Conservation (phyloP, 1,139 yeast species). For the Sugiyamaella grinbergsii region DNA sequence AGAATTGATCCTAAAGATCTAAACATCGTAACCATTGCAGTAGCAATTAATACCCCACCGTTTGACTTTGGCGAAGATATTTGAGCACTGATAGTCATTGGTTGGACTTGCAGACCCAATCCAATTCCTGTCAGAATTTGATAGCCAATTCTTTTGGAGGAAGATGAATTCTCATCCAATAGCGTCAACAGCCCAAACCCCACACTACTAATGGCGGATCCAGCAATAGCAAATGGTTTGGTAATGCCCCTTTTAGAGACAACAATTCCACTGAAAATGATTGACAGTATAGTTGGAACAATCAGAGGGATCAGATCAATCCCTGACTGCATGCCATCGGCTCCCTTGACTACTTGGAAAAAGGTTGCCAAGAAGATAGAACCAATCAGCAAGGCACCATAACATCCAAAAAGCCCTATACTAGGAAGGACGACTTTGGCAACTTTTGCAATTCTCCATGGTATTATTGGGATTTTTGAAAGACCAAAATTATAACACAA, state of each 20-base stretch:
- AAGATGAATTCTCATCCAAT: constrained; percentile 39
- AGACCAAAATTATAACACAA: constrained; percentile 52
- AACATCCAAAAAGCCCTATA: constrained; percentile 46
- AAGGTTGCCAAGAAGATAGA: constrained; percentile 54
- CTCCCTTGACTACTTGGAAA: constrained; percentile 51
- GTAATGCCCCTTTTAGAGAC: constrained; percentile 51
- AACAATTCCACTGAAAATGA: constrained; percentile 50
- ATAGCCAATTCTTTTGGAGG: constrained; percentile 48
- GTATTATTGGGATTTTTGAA: constrained; percentile 52
- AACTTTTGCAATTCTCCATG: constrained; percentile 43
- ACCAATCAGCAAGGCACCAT: constrained; percentile 50
- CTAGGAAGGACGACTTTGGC: constrained; percentile 47
- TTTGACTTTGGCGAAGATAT: constrained; percentile 53
- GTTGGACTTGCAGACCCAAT: constrained; percentile 56
- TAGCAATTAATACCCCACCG: constrained; percentile 54
- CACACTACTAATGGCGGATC: constrained; percentile 49
- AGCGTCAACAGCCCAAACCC: constrained; percentile 56
- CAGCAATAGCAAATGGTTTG: constrained; percentile 53
- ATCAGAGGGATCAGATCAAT: constrained; percentile 57
- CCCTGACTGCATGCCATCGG: constrained; percentile 57
- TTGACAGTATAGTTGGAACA: constrained; percentile 52
- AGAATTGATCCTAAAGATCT: constrained; percentile 54
- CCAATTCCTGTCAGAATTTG: constrained; percentile 57
- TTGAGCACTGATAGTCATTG: constrained; percentile 55
- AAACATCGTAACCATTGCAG: constrained; percentile 51